A percentile compares a stretch with the other conserved stretches of the same genome.
Evolutionary conservation across 179 eudicot genomes (phyloP).

Genomic region (Pouteria campechiana): DNA sequence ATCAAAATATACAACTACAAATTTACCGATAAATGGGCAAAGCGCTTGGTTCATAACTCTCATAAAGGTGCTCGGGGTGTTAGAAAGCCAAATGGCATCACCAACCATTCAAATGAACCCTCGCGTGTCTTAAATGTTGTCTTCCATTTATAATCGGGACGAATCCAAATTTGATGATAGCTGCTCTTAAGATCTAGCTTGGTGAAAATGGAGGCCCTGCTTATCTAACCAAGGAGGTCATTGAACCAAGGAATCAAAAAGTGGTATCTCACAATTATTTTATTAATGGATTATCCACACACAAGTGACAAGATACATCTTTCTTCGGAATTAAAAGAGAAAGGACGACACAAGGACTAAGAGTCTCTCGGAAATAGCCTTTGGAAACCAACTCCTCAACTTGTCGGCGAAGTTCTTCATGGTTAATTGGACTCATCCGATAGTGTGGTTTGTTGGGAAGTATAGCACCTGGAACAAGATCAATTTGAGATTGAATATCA

Average conservation of each 20-base stretch:
- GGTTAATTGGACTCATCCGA: not conserved
- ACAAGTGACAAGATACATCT: not conserved
- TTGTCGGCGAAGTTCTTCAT: not conserved
- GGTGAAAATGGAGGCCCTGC: not conserved
- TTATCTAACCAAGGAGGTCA: not conserved
- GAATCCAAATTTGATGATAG: constrained; percentile 1
- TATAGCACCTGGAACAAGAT: not conserved
- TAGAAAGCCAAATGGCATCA: constrained; percentile 1
- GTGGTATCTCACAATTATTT: not conserved
- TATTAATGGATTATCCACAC: not conserved
- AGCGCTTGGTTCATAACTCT: constrained; percentile 1
- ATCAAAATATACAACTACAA: constrained; percentile 3
- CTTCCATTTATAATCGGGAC: constrained; percentile 3
- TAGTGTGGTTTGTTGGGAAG: not conserved
- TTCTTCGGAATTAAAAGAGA: not conserved
- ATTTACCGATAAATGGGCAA: not conserved
- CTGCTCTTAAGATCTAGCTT: not conserved
- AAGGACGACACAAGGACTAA: not conserved
- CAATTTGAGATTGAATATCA: not conserved
- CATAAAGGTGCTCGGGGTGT: constrained; percentile 3
- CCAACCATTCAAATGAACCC: not conserved
- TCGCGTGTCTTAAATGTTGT: constrained; percentile 1
- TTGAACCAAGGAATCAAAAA: not conserved
- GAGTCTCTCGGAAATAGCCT: not conserved
- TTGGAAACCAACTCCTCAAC: not conserved